Conservation (phyloP, 805 yeast genomes). For the Zygosaccharomyces bisporus region DNA sequence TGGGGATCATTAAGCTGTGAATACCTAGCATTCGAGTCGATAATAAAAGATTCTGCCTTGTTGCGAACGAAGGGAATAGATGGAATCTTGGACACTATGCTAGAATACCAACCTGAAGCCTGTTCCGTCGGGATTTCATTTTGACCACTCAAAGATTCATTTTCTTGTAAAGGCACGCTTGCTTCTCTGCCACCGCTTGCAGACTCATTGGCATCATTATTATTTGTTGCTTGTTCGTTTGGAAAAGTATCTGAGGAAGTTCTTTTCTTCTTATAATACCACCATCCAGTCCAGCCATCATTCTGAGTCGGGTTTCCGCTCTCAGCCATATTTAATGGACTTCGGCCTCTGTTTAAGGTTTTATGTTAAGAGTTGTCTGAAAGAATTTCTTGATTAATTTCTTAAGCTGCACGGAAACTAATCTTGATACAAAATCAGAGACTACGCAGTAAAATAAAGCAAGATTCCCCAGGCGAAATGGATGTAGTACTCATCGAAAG, state of each 20-base stretch:
- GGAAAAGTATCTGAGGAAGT: background rate
- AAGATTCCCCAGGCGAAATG: too few species aligned
- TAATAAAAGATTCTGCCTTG: constrained; percentile 5
- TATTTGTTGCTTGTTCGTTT: background rate
- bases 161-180: background rate
- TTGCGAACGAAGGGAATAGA: constrained; percentile 13
- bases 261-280: constrained; percentile 8
- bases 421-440: background rate
- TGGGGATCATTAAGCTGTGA: constrained; percentile 29
- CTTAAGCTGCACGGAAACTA: background rate
- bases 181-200: background rate
- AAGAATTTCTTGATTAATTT: background rate
- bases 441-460: too few species aligned
- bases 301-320: background rate
- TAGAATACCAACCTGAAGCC: constrained; percentile 18
- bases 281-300: constrained; percentile 13
- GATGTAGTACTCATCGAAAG: constrained; percentile 16
- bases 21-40: constrained; percentile 25
- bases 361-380: background rate
- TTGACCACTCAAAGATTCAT: background rate
- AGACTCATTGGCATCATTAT: background rate
- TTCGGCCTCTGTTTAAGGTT: background rate
- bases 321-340: constrained; percentile 7
- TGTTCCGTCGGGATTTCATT: background rate
- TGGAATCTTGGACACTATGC: constrained; percentile 14